These are phyloP conservation scores for Claviceps africana DNA, from an alignment of 2,329 filamentous ascomycete genomes.

Conservation along the genomic window DNA sequence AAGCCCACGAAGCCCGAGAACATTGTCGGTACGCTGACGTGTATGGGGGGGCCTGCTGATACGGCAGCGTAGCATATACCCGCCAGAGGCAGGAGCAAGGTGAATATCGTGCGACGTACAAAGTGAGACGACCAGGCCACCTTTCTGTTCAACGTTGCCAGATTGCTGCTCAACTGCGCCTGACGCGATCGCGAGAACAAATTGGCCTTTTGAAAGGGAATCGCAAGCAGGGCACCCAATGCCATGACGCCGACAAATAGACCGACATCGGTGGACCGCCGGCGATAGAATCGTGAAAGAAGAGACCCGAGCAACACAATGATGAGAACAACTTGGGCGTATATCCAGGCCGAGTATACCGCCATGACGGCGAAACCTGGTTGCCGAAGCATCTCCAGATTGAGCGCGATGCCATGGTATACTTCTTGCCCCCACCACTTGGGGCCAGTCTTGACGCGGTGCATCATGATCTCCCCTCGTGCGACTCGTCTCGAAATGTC, in stretches of 20 bases:
- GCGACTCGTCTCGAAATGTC: constrained; percentile 45
- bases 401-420: constrained; percentile 53
- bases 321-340: constrained; percentile 59
- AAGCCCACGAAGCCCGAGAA: constrained; percentile 56
- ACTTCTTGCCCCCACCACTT: constrained; percentile 68
- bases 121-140: constrained; percentile 61
- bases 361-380: constrained; percentile 59
- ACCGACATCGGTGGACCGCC: constrained; percentile 51
- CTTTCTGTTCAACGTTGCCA: constrained; percentile 50
- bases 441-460: constrained; percentile 56
- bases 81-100: constrained; percentile 49
- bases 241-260: constrained; percentile 51
- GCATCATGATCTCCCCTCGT: constrained; percentile 63
- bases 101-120: constrained; percentile 53
- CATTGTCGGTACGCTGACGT: constrained; percentile 48
- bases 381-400: constrained; percentile 57
- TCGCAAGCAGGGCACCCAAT: constrained; percentile 53
- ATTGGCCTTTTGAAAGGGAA: constrained; percentile 61
- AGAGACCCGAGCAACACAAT: constrained; percentile 60
- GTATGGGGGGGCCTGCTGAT: constrained; percentile 46
- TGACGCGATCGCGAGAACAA: constrained; percentile 52
- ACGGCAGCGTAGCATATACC: constrained; percentile 54
- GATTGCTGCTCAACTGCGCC: constrained; percentile 45
- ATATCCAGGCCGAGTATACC: constrained; percentile 65
- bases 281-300: constrained; percentile 53